Base-by-base conservation (phyloP, 108 stramenopile genomes). In the Asterionellopsis glacialis region DNA sequence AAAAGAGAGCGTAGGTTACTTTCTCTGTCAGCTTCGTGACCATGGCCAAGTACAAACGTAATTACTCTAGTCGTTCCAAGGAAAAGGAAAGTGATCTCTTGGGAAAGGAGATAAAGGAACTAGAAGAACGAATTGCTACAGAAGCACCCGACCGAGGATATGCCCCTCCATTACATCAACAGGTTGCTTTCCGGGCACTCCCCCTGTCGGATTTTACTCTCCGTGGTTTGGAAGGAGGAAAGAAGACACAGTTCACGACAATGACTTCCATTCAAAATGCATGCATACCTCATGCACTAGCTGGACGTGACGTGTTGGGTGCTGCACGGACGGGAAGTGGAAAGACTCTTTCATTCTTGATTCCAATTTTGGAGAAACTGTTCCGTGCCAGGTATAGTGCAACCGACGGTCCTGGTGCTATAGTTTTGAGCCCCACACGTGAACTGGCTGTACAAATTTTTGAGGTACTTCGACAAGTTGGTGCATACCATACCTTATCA, bases 361-460 rank as follows among this genome's bases (percentile, higher is more conserved):
- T 98, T 47, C 97, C 97, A 3, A 38, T 93, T 9, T 65, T 98
- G 41, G 97, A 96, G 75, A 59, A 45, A 41, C 84, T 98, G 11
- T 95, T 73, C 68, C 76, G 91, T 44, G 70, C 77, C 11, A 63
- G 78, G 28, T 96, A 84, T 81, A 61, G 84, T 7, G 67, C 79
- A 13, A 64, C 74, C 26, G 98, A 98, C 65, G 99, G 99, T 1
- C 80, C 96, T 10, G 96, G 91, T 15, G 98, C 93, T 14, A 70
- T 98, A 45, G 71, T 98, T n/a, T 79, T 99, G 51, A 87, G 91
- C 9, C 99, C 99, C 0, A 99, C 99, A 41, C 79, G 99, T n/a
- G 99, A 99, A 71, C 70, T 99, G n/a, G 98, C 97, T n/a, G 80
- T 97, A 23, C 98, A 99, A 67, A 98, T 95, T 40, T 98, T 97